These are phyloP conservation scores for Fusarium lyarnte DNA, from an alignment of 2,329 filamentous ascomycete genomes.

Conservation along the genomic window DNA sequence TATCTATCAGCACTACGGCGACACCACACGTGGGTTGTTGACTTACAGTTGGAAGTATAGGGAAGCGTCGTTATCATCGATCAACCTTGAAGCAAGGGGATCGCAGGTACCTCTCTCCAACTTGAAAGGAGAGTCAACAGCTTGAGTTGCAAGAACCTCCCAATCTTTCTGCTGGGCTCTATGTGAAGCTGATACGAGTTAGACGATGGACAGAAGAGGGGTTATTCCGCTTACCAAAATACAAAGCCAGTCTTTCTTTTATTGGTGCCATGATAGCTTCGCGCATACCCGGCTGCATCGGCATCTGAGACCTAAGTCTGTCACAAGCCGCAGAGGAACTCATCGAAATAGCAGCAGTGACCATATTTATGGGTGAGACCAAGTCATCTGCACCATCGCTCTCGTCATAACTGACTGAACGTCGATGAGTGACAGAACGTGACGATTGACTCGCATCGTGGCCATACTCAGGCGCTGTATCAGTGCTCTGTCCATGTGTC, in stretches of 20 bases:
- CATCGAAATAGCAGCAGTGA: background rate
- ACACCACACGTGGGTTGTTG: fast-evolving
- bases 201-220: fast-evolving
- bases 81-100: slow-evolving; percentile 5
- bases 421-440: background rate
- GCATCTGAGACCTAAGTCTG: slow-evolving; percentile 9
- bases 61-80: slow-evolving; percentile 3
- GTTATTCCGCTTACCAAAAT: background rate
- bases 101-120: slow-evolving; percentile 9
- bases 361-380: background rate
- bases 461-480: background rate
- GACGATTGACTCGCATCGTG: background rate
- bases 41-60: slow-evolving; percentile 11
- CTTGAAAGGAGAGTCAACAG: slow-evolving; percentile 14
- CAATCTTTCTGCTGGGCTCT: slow-evolving; percentile 14
- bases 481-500: background rate
- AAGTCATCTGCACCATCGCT: background rate
- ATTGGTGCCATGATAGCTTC: slow-evolving; percentile 18
- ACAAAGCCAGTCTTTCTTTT: slow-evolving; percentile 5
- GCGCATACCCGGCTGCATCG: slow-evolving; percentile 8
- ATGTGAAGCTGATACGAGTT: background rate
- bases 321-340: slow-evolving; percentile 9
- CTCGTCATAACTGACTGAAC: background rate
- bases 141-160: slow-evolving; percentile 3
- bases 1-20: background rate